A percentile compares a stretch with the other conserved stretches of the same genome.
Conservation (phyloP, 2,329 filamentous ascomycete genomes). For the Pezicula neosporulosa region DNA sequence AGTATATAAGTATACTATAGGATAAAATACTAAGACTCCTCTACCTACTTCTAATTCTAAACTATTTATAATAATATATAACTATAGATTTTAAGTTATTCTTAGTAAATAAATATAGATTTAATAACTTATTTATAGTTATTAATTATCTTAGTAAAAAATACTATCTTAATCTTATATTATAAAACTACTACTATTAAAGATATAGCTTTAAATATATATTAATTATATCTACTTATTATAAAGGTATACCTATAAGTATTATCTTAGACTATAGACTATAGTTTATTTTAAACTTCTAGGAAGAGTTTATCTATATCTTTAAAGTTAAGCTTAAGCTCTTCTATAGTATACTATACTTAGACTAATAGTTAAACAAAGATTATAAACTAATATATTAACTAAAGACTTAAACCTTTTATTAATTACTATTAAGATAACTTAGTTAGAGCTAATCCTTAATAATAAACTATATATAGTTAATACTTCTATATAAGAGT, state of each 20-base stretch:
- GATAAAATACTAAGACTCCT: slow-evolving; percentile 6
- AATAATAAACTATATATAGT: neutral
- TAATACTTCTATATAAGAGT: neutral
- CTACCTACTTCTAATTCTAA: slow-evolving; percentile 7
- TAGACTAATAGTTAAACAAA: too few relatives aligned
- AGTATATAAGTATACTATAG: neutral
- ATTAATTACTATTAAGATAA: slow-evolving; percentile 18
- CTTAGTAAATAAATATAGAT: too few relatives aligned
- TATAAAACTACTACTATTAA: slow-evolving; percentile 2
- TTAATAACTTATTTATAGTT: too few relatives aligned
- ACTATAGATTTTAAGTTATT: slow-evolving; percentile 8
- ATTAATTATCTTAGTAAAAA: too few relatives aligned
- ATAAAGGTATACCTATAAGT: neutral
- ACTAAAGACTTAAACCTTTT: slow-evolving; percentile 6
- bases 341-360: too few relatives aligned
- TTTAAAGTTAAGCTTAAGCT: too few relatives aligned
- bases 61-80: slow-evolving; percentile 11
- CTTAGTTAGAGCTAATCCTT: slow-evolving; percentile 8
- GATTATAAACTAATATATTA: too few relatives aligned
- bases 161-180: neutral
- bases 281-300: slow-evolving; percentile 6
- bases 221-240: slow-evolving; percentile 4
- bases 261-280: slow-evolving; percentile 13
- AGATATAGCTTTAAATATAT: slow-evolving; percentile 4
- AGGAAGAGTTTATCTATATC: too few relatives aligned